Evolutionary conservation across 768 basidiomycete genomes (phyloP), one percentile per base, ranked within the genome.

Genomic region (Boletus barrowsii): DNA sequence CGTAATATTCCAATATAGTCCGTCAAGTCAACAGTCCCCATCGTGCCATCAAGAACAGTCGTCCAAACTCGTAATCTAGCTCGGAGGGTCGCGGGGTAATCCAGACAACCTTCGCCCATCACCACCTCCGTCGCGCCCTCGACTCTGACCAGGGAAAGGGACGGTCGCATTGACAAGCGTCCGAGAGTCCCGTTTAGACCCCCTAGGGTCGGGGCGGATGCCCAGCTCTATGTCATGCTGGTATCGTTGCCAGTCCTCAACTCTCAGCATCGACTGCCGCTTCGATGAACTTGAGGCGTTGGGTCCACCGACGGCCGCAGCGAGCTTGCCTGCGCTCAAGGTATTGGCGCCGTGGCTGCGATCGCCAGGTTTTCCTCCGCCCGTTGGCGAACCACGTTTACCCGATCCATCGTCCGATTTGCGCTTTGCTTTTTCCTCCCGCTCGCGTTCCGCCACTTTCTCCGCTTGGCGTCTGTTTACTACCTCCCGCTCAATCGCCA

Each of bases 231-330:
- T 67, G 42, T 82, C 79, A 49, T 82, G 76, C 66, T 91, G 90
- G 62, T 84, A 79, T 58, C 81, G 80, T 69, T 89, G 85, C 90
- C 90, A 92, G 66, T 90, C 90, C 68, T 90, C 87, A 39, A 92
- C 90, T 67, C 90, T 90, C 76, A 91, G 69, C 66, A 79, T 83
- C 40, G 88, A 90, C 68, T 86, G 68, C 44, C 87, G 82, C 61
- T 81, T 83, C 42, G 86, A 83, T 35, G 81, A 74, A 29, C 73
- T 65, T 14, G 68, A n/a, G 13, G 40, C 54, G 33, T 62, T 59
- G 3, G 51, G 44, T 15, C 71, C 73, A 22, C 72, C 71, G 5
- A 65, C 60, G 47, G 75, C 64, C 26, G 68, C 63, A 42, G 78
- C 82, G 14, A 90, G 75, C 67, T 79, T 80, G 64, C 85, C 82